These are phyloP conservation scores for Stagonosporopsis chrysanthemi DNA, from an alignment of 2,329 filamentous ascomycete species.

Conservation along the genomic window DNA sequence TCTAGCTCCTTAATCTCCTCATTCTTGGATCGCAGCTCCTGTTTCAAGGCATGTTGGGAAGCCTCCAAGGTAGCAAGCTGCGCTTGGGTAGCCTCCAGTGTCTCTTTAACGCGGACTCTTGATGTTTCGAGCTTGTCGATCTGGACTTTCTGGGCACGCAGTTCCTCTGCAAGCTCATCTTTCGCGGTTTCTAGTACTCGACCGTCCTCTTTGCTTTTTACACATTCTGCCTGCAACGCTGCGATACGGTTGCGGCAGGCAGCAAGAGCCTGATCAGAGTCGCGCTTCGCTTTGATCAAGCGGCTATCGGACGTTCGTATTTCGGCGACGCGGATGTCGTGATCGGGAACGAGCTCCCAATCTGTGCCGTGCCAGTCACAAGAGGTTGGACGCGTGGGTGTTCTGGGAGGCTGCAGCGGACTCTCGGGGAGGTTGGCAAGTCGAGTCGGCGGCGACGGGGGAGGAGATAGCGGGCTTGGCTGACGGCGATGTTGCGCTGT, in stretches of 20 bases:
- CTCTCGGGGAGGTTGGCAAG: constrained; percentile 25
- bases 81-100: constrained; percentile 30
- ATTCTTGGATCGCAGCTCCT: constrained; percentile 35
- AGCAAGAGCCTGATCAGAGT: constrained; percentile 48
- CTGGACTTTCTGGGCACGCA: constrained; percentile 38
- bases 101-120: constrained; percentile 30
- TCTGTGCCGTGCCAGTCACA: constrained; percentile 36
- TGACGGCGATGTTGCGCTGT: constrained; percentile 30
- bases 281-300: constrained; percentile 47
- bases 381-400: constrained; percentile 32
- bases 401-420: constrained; percentile 27
- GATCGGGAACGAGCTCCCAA: constrained; percentile 23
- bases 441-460: constrained; percentile 43
- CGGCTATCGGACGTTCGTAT: constrained; percentile 45
- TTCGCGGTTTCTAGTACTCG: constrained; percentile 28
- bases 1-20: constrained; percentile 40
- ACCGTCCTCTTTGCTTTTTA: constrained; percentile 35
- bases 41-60: constrained; percentile 31
- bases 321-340: constrained; percentile 17
- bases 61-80: constrained; percentile 29
- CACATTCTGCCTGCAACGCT: constrained; percentile 42
- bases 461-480: constrained; percentile 42
- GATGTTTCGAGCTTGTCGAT: constrained; percentile 41
- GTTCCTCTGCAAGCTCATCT: constrained; percentile 36
- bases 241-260: constrained; percentile 46